A percentile compares a stretch with the other conserved stretches of the same genome.
phyloP scores from a whole-genome alignment of 495 filamentous ascomycete species.

The Penicillium subrubescens region DNA sequence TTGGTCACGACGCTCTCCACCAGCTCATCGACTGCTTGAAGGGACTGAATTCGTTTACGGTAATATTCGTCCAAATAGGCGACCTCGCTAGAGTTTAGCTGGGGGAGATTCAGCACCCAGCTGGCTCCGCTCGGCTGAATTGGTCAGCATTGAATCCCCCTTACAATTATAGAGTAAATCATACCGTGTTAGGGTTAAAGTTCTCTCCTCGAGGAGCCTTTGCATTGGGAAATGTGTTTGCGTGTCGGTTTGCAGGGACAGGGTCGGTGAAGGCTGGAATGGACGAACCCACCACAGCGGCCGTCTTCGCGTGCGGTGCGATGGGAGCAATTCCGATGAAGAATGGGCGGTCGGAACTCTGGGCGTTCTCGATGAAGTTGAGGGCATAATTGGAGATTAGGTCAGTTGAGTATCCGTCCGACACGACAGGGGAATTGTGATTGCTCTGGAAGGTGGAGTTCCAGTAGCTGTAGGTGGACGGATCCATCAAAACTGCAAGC shows the following conservation, averaged over 20 bases:
- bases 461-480: constrained; percentile 68
- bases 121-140: constrained; percentile 17
- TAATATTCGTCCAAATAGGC: constrained; percentile 68
- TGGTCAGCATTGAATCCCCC: background rate
- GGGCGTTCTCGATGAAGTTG: constrained; percentile 60
- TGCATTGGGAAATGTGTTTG: constrained; percentile 30
- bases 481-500: constrained; percentile 58
- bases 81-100: constrained; percentile 52
- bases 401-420: constrained; percentile 60
- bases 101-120: constrained; percentile 56
- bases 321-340: constrained; percentile 66
- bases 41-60: constrained; percentile 57
- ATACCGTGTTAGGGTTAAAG: constrained; percentile 12
- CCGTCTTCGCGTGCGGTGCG: constrained; percentile 56
- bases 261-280: constrained; percentile 33
- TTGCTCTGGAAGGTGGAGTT: constrained; percentile 63
- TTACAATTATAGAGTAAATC: background rate
- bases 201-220: constrained; percentile 33
- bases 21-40: constrained; percentile 70
- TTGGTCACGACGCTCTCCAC: constrained; percentile 55
- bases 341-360: constrained; percentile 53
- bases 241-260: constrained; percentile 34
- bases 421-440: constrained; percentile 48
- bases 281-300: constrained; percentile 8
- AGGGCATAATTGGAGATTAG: constrained; percentile 61